A percentile compares a stretch with the other conserved stretches of the same genome.
Conservation (phyloP, 2,329 filamentous ascomycete genomes). For the Madurella fahalii region DNA sequence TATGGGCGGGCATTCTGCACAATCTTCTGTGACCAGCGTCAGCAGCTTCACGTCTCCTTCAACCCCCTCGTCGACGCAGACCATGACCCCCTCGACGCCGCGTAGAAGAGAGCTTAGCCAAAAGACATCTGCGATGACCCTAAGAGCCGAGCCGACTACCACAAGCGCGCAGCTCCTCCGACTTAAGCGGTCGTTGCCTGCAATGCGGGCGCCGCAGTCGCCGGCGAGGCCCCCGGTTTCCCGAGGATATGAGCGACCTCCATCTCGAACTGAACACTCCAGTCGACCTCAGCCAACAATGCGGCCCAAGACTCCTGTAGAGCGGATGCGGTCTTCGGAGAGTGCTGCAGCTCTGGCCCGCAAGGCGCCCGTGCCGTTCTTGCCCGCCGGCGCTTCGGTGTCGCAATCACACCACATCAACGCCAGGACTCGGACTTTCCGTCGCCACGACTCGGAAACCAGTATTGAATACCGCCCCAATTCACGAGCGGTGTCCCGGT, state of each 20-base stretch:
- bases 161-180: constrained; percentile 62
- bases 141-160: constrained; percentile 59
- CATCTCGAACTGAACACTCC: constrained; percentile 51
- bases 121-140: constrained; percentile 50
- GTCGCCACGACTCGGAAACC: constrained; percentile 79
- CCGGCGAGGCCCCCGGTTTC: constrained; percentile 44
- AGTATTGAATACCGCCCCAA: constrained; percentile 54
- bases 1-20: constrained; percentile 59
- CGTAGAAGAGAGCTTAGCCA: constrained; percentile 56
- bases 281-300: constrained; percentile 48
- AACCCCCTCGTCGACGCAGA: constrained; percentile 51
- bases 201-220: constrained; percentile 49
- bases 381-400: constrained; percentile 66
- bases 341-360: constrained; percentile 50
- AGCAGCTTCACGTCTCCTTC: constrained; percentile 52
- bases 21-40: constrained; percentile 61
- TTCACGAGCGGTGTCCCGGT: constrained; percentile 56
- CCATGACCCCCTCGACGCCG: constrained; percentile 56
- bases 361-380: constrained; percentile 66
- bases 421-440: constrained; percentile 68
- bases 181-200: constrained; percentile 62
- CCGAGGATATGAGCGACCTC: constrained; percentile 51
- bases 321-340: constrained; percentile 53
- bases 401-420: constrained; percentile 68
- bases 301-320: constrained; percentile 69